Evolutionary conservation across 1,139 yeast species (phyloP).

Genomic region (Scheffersomyces lignicola): DNA sequence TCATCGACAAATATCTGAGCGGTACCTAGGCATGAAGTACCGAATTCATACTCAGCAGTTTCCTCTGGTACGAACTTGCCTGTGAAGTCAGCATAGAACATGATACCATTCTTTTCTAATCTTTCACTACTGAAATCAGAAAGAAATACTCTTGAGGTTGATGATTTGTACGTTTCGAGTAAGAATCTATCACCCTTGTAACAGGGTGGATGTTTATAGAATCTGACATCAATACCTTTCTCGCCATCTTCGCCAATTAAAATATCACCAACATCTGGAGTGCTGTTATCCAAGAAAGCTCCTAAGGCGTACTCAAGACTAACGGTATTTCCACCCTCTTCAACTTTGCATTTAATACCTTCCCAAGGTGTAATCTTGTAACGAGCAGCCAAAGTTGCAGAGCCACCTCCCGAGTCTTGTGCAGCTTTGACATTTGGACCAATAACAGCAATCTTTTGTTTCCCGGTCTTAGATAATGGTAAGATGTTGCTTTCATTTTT

Average conservation of each 20-base stretch:
- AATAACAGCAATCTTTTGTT: conserved; percentile 32
- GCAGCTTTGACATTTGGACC: conserved; percentile 39
- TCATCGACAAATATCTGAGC: conserved; percentile 54
- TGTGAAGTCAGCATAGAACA: conserved; percentile 43
- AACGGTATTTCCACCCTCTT: conserved; percentile 22
- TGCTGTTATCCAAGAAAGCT: conserved; percentile 28
- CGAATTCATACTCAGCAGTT: conserved; percentile 51
- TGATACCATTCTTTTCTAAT: conserved; percentile 20
- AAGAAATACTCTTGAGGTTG: conserved; percentile 40
- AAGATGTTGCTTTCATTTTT: conserved; percentile 47
- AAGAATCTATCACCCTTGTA: conserved; percentile 26
- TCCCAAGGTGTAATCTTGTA: conserved; percentile 35
- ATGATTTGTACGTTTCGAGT: conserved; percentile 35
- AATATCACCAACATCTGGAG: conserved; percentile 28
- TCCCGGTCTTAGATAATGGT: conserved; percentile 32
- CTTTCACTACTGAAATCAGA: conserved; percentile 45
- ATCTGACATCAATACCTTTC: conserved; percentile 38
- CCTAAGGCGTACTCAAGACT: conserved; percentile 28
- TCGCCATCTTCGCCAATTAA: conserved; percentile 30
- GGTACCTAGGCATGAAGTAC: conserved; percentile 52
- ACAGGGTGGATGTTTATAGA: conserved; percentile 38
- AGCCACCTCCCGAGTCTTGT: conserved; percentile 39
- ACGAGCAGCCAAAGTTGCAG: conserved; percentile 32
- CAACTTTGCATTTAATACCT: conserved; percentile 27
- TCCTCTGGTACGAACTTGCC: conserved; percentile 46